Evolutionary conservation across 2,329 filamentous ascomycete genomes (phyloP).

Genomic region (Diaporthe sp.): DNA sequence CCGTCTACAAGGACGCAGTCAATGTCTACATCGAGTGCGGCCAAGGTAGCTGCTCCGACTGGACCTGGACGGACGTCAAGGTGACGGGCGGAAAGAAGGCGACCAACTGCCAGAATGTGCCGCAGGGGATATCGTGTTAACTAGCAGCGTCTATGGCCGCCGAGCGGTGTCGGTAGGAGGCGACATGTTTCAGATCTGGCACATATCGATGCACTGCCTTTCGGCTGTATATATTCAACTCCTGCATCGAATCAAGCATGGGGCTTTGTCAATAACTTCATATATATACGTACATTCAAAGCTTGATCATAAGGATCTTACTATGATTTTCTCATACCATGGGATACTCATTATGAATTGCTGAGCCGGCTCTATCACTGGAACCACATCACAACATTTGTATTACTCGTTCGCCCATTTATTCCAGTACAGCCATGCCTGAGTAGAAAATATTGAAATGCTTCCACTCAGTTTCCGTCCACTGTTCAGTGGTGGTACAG

Average conservation of each 20-base stretch:
- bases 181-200: not conserved
- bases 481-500: not conserved
- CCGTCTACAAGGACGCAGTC: slow-evolving; percentile 42
- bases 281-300: not conserved
- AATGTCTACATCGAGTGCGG: slow-evolving; percentile 52
- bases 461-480: not conserved
- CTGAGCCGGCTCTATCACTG: not conserved
- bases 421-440: not conserved
- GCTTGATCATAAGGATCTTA: not conserved
- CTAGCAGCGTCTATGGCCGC: not conserved
- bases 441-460: too few species aligned
- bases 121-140: slow-evolving; percentile 12
- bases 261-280: not conserved
- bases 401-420: fast-evolving
- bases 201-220: not conserved
- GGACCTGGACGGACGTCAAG: slow-evolving; percentile 48
- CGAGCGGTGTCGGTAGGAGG: too few species aligned
- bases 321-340: not conserved
- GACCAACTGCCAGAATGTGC: slow-evolving; percentile 23
- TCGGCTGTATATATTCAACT: not conserved
- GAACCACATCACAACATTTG: not conserved
- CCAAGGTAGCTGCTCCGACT: slow-evolving; percentile 47
- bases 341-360: too few species aligned
- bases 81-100: slow-evolving; percentile 50
- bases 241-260: too few species aligned